phyloP scores from a whole-genome alignment of 2,329 filamentous ascomycete species.

The Colletotrichum sojae region DNA sequence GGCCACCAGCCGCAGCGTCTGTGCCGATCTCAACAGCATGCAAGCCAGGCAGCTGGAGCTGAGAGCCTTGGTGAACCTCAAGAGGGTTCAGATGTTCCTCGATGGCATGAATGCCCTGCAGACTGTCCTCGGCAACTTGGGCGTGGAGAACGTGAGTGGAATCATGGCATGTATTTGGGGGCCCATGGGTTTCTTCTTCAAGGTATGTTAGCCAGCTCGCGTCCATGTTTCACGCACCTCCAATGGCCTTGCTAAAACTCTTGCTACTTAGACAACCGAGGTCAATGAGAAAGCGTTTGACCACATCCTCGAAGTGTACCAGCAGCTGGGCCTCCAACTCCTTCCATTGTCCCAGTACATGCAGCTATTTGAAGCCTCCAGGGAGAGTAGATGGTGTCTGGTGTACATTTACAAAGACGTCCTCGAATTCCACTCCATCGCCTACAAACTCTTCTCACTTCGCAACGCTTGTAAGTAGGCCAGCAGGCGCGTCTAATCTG shows the following conservation, averaged over 20 bases:
- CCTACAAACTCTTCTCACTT: slow-evolving; percentile 32
- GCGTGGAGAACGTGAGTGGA: slow-evolving; percentile 1
- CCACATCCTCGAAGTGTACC: slow-evolving; percentile 36
- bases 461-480: slow-evolving; percentile 23
- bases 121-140: background rate
- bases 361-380: slow-evolving; percentile 9
- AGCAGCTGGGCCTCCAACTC: slow-evolving; percentile 28
- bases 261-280: slow-evolving; percentile 11
- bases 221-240: background rate
- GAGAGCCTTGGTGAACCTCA: slow-evolving; percentile 47
- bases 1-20: slow-evolving; percentile 42
- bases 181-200: slow-evolving; percentile 45
- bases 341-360: slow-evolving; percentile 5
- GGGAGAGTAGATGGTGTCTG: slow-evolving; percentile 10
- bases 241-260: background rate
- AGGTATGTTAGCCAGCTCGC: slow-evolving; percentile 24
- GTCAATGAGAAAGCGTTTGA: slow-evolving; percentile 37
- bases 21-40: slow-evolving; percentile 43
- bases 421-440: slow-evolving; percentile 17
- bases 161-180: slow-evolving; percentile 50
- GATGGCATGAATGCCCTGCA: slow-evolving; percentile 43
- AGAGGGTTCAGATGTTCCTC: slow-evolving; percentile 46
- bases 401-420: slow-evolving; percentile 32
- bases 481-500: background rate
- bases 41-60: slow-evolving; percentile 46